These are phyloP conservation scores for Nicotiana otophora DNA, from an alignment of 257 asterid genomes.

Conservation along the genomic window DNA sequence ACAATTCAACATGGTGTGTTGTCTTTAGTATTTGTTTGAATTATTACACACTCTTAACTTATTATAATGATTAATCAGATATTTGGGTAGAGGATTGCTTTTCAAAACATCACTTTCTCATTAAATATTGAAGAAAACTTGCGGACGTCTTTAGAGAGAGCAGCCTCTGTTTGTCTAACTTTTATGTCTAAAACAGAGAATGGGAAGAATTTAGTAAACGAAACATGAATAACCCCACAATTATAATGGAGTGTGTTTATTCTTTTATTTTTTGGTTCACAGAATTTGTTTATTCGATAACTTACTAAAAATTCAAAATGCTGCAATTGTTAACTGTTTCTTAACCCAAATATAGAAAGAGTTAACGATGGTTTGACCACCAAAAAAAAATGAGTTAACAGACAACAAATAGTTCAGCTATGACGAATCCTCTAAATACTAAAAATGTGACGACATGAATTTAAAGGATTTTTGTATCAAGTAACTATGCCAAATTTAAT, in stretches of 20 bases:
- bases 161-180: not conserved
- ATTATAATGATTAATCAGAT: constrained; percentile 3
- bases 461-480: not conserved
- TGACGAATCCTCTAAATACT: not conserved
- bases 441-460: not conserved
- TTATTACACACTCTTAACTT: not conserved
- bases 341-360: not conserved
- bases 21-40: not conserved
- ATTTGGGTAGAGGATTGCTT: not conserved
- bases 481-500: not conserved
- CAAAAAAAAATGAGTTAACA: not conserved
- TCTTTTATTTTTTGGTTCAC: too few species aligned
- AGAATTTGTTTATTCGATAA: too few species aligned
- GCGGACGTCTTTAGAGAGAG: not conserved
- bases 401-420: not conserved
- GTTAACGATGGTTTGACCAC: not conserved
- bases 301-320: too few species aligned
- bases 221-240: too few species aligned
- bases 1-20: not conserved
- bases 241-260: too few species aligned
- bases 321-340: not conserved
- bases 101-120: not conserved
- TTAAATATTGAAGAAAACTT: constrained; percentile 10
- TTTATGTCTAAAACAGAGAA: too few species aligned
- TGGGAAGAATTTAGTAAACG: too few species aligned